Conservation (phyloP, 306 rosid genomes). For the Ormosia emarginata region DNA sequence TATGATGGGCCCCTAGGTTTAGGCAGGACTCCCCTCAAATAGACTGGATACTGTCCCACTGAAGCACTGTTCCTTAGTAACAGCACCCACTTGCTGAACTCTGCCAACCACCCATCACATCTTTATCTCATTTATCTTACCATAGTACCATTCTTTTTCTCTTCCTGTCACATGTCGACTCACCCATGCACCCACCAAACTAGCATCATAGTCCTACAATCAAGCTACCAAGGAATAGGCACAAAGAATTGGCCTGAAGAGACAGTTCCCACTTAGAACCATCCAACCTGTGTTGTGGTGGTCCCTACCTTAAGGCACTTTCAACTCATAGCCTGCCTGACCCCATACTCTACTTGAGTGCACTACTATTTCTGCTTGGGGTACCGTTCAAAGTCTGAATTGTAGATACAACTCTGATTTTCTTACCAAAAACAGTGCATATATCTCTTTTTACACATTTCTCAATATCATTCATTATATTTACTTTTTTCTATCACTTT, state of each 20-base stretch:
- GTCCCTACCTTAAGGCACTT: not conserved
- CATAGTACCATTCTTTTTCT: constrained; percentile 21
- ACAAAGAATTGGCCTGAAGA: constrained; percentile 2
- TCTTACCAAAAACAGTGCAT: no score
- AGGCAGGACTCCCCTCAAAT: constrained; percentile 6
- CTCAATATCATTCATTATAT: no score
- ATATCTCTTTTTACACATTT: no score
- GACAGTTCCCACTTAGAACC: not conserved
- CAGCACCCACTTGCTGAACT: not conserved
- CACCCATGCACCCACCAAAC: constrained; percentile 15
- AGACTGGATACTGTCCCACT: constrained; percentile 10
- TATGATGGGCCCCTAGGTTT: not conserved
- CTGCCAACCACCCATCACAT: constrained; percentile 19
- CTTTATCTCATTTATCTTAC: constrained; percentile 26
- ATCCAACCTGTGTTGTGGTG: not conserved
- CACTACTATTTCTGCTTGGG: not conserved
- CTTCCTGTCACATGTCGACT: constrained; percentile 26
- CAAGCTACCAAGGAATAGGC: not conserved
- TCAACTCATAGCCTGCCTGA: not conserved
- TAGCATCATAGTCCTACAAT: not conserved
- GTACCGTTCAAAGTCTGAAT: not conserved
- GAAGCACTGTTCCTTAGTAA: constrained; percentile 21
- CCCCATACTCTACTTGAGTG: not conserved
- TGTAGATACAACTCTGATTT: no score
- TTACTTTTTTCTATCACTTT: no score